Evolutionary conservation across 352 stramenopile species (phyloP).

Genomic region (Thalassiosira ordinaria): DNA sequence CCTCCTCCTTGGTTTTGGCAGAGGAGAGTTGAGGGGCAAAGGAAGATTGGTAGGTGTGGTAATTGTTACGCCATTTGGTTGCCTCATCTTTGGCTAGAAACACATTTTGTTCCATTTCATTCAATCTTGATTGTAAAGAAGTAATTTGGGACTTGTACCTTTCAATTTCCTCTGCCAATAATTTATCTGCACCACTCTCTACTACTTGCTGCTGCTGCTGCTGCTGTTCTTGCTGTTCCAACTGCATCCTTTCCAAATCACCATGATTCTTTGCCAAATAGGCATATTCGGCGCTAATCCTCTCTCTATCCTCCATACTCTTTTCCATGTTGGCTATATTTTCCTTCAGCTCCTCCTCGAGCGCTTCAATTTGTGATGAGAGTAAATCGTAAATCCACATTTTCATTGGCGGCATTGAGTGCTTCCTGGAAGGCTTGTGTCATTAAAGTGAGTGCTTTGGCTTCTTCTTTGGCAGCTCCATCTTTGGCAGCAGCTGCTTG

Average conservation of each 20-base stretch:
- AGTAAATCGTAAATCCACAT: slow-evolving; percentile 50
- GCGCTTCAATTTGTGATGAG: slow-evolving; percentile 29
- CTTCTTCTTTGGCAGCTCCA: background rate
- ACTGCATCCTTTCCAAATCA: slow-evolving; percentile 49
- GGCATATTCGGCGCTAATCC: slow-evolving; percentile 53
- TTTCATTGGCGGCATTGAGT: slow-evolving; percentile 53
- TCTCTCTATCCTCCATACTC: slow-evolving; percentile 46
- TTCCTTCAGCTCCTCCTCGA: slow-evolving; percentile 34
- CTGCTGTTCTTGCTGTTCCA: too few relatives aligned
- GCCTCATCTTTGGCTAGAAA: too few relatives aligned
- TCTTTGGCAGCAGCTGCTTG: background rate
- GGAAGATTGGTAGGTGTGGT: too few relatives aligned
- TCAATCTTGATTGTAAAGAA: too few relatives aligned
- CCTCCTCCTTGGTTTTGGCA: too few relatives aligned
- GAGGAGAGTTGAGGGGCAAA: too few relatives aligned
- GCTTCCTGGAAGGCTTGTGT: slow-evolving; percentile 42
- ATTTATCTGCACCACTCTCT: too few relatives aligned
- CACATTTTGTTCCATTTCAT: too few relatives aligned
- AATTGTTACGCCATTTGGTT: too few relatives aligned
- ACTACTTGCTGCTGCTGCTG: too few relatives aligned
- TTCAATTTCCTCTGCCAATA: too few relatives aligned
- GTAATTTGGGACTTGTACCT: too few relatives aligned
- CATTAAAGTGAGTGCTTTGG: slow-evolving; percentile 28
- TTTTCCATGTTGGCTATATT: slow-evolving; percentile 15
- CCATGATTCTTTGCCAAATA: slow-evolving; percentile 57